Conservation (phyloP, 306 rosid genomes). For the Quercus dentata region DNA sequence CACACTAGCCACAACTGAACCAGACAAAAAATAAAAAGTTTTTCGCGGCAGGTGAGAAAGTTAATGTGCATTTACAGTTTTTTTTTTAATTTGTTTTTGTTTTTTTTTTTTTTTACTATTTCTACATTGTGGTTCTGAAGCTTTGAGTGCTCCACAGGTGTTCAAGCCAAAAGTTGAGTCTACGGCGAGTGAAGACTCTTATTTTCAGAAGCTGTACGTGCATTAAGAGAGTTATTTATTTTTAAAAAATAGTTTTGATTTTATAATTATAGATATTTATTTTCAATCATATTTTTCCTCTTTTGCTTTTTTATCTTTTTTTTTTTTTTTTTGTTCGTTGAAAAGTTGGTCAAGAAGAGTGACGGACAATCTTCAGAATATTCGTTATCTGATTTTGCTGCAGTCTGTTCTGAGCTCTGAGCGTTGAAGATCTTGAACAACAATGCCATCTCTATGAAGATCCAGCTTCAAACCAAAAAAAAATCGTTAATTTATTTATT, state of each 20-base stretch:
- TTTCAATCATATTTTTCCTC: neutral
- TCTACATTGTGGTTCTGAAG: conserved; percentile 13
- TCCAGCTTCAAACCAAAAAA: conserved; percentile 23
- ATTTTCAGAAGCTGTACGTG: neutral
- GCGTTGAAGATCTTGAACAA: conserved; percentile 41
- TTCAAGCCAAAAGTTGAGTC: neutral
- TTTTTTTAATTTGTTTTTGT: neutral
- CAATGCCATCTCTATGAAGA: conserved; percentile 23
- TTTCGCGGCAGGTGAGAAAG: neutral
- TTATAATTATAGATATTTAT: neutral
- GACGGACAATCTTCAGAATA: conserved; percentile 10
- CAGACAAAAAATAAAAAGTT: neutral
- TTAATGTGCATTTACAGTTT: neutral
- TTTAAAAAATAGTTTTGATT: neutral
- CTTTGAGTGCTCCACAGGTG: too few relatives aligned
- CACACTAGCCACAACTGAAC: neutral
- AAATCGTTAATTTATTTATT: too few relatives aligned
- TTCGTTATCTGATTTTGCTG: conserved; percentile 20
- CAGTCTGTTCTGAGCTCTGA: conserved; percentile 9
- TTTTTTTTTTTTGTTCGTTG: conserved; percentile 18
- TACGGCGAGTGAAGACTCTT: conserved; percentile 1
- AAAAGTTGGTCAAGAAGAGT: conserved; percentile 49
- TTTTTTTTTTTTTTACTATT: conserved; percentile 2
- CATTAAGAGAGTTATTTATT: neutral
- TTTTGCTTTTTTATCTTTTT: neutral